These are phyloP conservation scores for Aspergillus ibericus DNA, from an alignment of 2,329 filamentous ascomycete species.

Conservation along the genomic window DNA sequence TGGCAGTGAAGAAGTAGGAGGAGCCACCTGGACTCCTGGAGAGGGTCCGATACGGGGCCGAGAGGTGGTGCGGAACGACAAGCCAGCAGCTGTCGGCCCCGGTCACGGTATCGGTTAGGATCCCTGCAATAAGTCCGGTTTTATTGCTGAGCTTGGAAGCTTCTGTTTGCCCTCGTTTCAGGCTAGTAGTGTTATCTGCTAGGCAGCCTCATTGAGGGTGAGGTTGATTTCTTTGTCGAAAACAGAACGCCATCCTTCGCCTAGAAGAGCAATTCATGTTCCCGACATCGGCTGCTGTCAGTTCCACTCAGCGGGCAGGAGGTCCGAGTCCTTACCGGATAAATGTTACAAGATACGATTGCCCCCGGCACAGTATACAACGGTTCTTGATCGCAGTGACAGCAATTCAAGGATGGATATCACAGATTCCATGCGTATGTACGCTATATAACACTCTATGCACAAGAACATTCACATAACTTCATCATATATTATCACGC, in stretches of 20 bases:
- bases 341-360: background rate
- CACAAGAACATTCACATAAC: conserved; percentile 2
- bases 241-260: too few species aligned
- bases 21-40: background rate
- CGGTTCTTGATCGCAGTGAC: too few species aligned
- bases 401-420: background rate
- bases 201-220: too few species aligned
- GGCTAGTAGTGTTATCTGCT: too few species aligned
- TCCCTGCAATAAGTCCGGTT: too few species aligned
- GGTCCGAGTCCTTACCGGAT: background rate
- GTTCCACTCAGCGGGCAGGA: background rate
- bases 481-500: conserved; percentile 3
- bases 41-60: background rate
- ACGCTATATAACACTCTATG: conserved; percentile 3
- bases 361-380: background rate
- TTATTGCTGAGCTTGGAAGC: too few species aligned
- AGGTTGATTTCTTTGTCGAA: too few species aligned
- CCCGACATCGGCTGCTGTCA: background rate
- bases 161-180: too few species aligned
- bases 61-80: background rate
- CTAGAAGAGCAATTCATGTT: too few species aligned
- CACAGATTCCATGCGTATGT: background rate
- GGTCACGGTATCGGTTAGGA: too few species aligned
- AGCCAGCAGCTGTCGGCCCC: too few species aligned
- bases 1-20: background rate